Conservation (phyloP, 768 basidiomycete species). For the Lepiota venenata region DNA sequence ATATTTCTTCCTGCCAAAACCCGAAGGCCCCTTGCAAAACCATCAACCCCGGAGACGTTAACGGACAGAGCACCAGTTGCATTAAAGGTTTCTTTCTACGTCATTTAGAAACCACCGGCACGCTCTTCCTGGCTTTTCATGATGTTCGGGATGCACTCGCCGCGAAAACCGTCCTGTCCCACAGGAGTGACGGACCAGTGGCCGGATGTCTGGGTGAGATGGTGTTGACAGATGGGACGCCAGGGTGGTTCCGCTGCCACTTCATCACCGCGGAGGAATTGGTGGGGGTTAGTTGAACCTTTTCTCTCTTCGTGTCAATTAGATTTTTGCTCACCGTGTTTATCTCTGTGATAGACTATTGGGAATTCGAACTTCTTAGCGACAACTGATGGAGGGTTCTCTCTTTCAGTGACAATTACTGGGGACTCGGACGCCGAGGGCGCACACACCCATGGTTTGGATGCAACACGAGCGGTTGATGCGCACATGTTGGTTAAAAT, state of each 20-base stretch:
- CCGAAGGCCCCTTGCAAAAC: neutral
- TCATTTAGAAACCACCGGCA: slow-evolving; percentile 46
- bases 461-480: slow-evolving; percentile 18
- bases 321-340: slow-evolving; percentile 11
- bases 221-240: slow-evolving; percentile 18
- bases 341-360: slow-evolving; percentile 37
- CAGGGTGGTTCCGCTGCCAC: slow-evolving; percentile 34
- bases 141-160: slow-evolving; percentile 53
- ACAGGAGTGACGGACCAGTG: slow-evolving; percentile 23
- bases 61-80: slow-evolving; percentile 11
- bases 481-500: slow-evolving; percentile 7
- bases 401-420: slow-evolving; percentile 37
- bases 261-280: slow-evolving; percentile 46
- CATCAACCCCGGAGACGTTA: neutral
- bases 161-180: slow-evolving; percentile 39
- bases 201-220: slow-evolving; percentile 28
- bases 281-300: slow-evolving; percentile 30
- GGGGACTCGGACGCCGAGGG: slow-evolving; percentile 5
- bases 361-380: slow-evolving; percentile 51
- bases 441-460: neutral
- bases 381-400: slow-evolving; percentile 50
- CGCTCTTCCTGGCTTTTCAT: slow-evolving; percentile 58
- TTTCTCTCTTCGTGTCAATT: slow-evolving; percentile 9
- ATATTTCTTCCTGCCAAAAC: slow-evolving; percentile 8
- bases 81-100: slow-evolving; percentile 59